Conservation (phyloP, 805 yeast species). For the Candida ipomoeae region DNA sequence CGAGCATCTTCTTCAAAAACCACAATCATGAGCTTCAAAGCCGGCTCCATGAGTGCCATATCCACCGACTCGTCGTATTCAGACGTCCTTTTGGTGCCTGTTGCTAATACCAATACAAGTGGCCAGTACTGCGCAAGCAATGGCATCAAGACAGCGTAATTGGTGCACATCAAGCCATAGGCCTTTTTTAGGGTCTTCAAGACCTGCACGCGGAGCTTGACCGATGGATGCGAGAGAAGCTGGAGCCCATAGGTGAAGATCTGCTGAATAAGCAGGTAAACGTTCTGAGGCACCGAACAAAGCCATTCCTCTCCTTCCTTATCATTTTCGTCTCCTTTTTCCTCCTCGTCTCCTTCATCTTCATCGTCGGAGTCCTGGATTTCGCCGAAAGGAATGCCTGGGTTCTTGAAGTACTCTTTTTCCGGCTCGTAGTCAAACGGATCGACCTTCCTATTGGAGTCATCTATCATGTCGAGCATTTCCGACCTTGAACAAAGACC, state of each 20-base stretch:
- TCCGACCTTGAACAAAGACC: slow-evolving; percentile 47
- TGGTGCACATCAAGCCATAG: slow-evolving; percentile 31
- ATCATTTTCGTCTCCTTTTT: too few species aligned
- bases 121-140: slow-evolving; percentile 35
- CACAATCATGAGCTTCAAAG: slow-evolving; percentile 26
- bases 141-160: slow-evolving; percentile 30
- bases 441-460: slow-evolving; percentile 25
- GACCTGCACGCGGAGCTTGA: slow-evolving; percentile 51
- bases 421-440: slow-evolving; percentile 31
- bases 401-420: slow-evolving; percentile 37
- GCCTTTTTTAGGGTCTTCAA: slow-evolving; percentile 40
- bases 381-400: slow-evolving; percentile 33
- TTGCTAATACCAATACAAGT: slow-evolving; percentile 19
- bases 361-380: slow-evolving; percentile 24
- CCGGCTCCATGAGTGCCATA: slow-evolving; percentile 20
- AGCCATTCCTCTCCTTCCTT: slow-evolving; percentile 43
- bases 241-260: slow-evolving; percentile 69
- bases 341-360: slow-evolving; percentile 12
- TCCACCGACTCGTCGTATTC: slow-evolving; percentile 6
- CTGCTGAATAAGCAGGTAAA: slow-evolving; percentile 56
- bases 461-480: slow-evolving; percentile 42
- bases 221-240: slow-evolving; percentile 62
- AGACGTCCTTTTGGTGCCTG: slow-evolving; percentile 18
- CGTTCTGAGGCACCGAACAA: slow-evolving; percentile 58
- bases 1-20: slow-evolving; percentile 28